Percentiles rank a stretch among this genome's conserved stretches.
phyloP scores from a whole-genome alignment of 2,329 filamentous ascomycete species.

The Tolypocladium inflatum region DNA sequence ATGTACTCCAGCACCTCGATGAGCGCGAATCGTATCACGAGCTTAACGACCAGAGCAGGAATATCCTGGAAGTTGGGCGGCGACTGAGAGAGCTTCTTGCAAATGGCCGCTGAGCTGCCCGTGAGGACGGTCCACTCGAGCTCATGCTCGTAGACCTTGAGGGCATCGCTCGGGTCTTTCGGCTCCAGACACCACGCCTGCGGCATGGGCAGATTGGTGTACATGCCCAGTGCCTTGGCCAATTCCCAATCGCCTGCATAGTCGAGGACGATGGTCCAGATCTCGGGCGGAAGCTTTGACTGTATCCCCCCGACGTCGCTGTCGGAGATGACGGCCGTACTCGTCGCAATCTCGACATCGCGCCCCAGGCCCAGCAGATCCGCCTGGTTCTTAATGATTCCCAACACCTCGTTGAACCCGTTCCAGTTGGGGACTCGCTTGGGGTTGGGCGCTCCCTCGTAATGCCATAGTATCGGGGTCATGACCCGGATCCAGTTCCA shows the following conservation, averaged over 20 bases:
- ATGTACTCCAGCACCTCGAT: constrained; percentile 65
- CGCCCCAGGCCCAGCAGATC: constrained; percentile 66
- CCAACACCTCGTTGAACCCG: constrained; percentile 60
- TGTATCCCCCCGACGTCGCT: constrained; percentile 22
- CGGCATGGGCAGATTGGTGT: constrained; percentile 66
- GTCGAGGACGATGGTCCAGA: constrained; percentile 85
- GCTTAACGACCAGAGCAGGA: constrained; percentile 72
- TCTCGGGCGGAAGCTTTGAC: constrained; percentile 63
- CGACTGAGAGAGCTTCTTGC: constrained; percentile 61
- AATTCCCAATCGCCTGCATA: constrained; percentile 85
- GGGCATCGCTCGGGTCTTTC: constrained; percentile 49
- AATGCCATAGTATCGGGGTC: constrained; percentile 74
- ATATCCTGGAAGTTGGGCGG: constrained; percentile 61
- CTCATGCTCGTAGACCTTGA: constrained; percentile 64
- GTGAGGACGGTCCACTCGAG: constrained; percentile 81
- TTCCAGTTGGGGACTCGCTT: constrained; percentile 53
- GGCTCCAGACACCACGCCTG: constrained; percentile 56
- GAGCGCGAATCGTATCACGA: constrained; percentile 86
- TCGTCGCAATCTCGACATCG: constrained; percentile 50
- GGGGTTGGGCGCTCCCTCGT: constrained; percentile 41
- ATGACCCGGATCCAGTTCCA: constrained; percentile 84
- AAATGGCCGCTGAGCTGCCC: constrained; percentile 59
- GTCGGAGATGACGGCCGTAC: constrained; percentile 24
- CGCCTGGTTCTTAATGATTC: constrained; percentile 67
- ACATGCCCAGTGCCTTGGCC: constrained; percentile 70